Percentiles rank a stretch among this genome's conserved stretches.
Conservation (phyloP, 352 stramenopile species). For the Bremia lactucae region DNA sequence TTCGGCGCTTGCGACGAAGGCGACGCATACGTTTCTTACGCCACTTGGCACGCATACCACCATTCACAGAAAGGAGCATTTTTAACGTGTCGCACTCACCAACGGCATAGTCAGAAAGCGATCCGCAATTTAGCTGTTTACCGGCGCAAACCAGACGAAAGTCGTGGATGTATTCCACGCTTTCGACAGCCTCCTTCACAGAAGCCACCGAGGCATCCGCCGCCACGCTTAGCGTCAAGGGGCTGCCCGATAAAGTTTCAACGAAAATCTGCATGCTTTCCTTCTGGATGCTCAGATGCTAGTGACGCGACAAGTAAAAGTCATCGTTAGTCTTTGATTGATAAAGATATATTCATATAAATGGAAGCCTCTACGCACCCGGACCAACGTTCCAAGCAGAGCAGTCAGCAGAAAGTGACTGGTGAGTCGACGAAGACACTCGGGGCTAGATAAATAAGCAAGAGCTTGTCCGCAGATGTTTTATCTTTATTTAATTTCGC, state of each 20-base stretch:
- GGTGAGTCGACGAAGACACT: conserved; percentile 6
- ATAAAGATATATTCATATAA: too few species aligned
- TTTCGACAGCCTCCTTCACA: conserved; percentile 91
- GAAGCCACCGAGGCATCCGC: conserved; percentile 86
- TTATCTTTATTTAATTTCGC: too few species aligned
- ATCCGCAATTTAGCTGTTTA: conserved; percentile 68
- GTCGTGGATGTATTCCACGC: conserved; percentile 90
- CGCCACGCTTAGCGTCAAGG: conserved; percentile 68
- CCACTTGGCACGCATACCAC: conserved; percentile 95
- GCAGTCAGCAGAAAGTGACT: conserved; percentile 90
- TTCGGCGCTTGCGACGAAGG: conserved; percentile 95
- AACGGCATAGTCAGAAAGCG: conserved; percentile 87
- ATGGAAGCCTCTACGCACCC: conserved; percentile 18
- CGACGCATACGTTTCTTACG: conserved; percentile 98
- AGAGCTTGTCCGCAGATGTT: too few species aligned
- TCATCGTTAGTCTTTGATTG: too few species aligned
- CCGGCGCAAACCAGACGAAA: conserved; percentile 86
- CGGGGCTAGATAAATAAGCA: neutral
- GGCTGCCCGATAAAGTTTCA: conserved; percentile 77
- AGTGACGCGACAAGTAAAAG: conserved; percentile 5
- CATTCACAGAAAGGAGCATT: conserved; percentile 86
- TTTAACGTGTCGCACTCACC: conserved; percentile 88
- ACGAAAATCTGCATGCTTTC: conserved; percentile 94
- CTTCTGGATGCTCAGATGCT: conserved; percentile 90
- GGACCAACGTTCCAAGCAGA: conserved; percentile 78